Conservation (phyloP, 108 stramenopile genomes). For the Epithemia pelagica region DNA sequence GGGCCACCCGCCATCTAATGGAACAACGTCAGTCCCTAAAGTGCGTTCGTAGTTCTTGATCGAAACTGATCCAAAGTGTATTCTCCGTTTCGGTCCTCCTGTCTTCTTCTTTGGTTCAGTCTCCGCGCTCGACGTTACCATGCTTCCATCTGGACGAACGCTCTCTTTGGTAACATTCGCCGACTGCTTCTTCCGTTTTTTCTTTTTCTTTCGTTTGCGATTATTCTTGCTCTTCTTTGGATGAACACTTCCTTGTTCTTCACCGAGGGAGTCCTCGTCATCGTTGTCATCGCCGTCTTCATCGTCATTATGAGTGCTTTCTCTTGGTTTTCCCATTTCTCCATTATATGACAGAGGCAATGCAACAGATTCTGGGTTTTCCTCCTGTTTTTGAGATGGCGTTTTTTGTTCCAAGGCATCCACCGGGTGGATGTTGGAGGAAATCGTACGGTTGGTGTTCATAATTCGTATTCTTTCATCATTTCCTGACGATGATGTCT, state of each 20-base stretch:
- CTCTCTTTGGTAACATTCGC: not conserved
- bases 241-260: not conserved
- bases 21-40: conserved; percentile 57
- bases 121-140: not conserved
- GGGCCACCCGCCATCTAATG: conserved; percentile 78
- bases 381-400: not conserved
- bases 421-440: no score
- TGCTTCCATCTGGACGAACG: not conserved
- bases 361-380: not conserved
- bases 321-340: not conserved
- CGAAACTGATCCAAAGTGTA: conserved; percentile 29
- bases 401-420: not conserved
- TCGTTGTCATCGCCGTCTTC: conserved; percentile 40
- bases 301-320: conserved; percentile 19
- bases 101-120: not conserved
- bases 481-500: not conserved
- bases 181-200: conserved; percentile 15
- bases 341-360: not conserved
- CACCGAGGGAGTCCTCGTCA: not conserved
- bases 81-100: not conserved
- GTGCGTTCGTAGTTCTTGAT: conserved; percentile 35
- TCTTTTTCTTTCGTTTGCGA: conserved; percentile 32
- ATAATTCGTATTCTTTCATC: not conserved
- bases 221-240: conserved; percentile 41
- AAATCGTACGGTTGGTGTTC: not conserved